These are phyloP conservation scores for Ceratobasidium sp. DNA, from an alignment of 1,284 basidiomycete genomes.

Conservation along the genomic window DNA sequence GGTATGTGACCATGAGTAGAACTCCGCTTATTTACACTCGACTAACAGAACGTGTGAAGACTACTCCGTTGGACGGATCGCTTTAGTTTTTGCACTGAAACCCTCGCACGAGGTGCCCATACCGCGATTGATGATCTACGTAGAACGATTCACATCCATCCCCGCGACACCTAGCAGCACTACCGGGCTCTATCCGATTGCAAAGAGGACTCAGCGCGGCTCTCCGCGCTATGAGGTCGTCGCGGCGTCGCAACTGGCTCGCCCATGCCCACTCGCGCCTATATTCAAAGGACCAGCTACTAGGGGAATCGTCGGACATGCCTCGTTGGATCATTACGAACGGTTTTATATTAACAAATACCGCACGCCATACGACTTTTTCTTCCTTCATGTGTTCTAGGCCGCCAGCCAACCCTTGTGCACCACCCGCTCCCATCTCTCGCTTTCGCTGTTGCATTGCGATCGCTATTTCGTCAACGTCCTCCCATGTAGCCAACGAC, in stretches of 20 bases:
- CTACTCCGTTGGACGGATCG: constrained; percentile 1
- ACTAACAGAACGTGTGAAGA: not conserved
- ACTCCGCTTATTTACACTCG: not conserved
- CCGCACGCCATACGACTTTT: constrained; percentile 11
- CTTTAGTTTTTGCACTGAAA: constrained; percentile 2
- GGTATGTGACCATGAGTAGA: constrained; percentile 1
- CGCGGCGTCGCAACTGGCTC: constrained; percentile 12
- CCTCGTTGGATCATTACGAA: constrained; percentile 3
- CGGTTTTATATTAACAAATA: constrained; percentile 16
- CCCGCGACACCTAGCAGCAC: not conserved
- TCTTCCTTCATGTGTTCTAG: constrained; percentile 4
- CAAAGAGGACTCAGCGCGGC: not conserved
- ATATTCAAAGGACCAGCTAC: not conserved
- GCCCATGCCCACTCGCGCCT: constrained; percentile 18
- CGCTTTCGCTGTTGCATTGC: not conserved
- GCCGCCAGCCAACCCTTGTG: no score
- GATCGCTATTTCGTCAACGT: no score
- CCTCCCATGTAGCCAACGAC: no score
- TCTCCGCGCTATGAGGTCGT: constrained; percentile 1
- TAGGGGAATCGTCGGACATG: not conserved
- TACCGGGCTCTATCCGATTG: constrained; percentile 3
- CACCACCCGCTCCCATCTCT: not conserved
- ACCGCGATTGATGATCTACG: not conserved
- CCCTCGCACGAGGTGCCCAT: constrained; percentile 4
- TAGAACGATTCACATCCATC: not conserved